phyloP scores from a whole-genome alignment of 805 yeast genomes.

The Teunomyces barrocoloradensis region DNA sequence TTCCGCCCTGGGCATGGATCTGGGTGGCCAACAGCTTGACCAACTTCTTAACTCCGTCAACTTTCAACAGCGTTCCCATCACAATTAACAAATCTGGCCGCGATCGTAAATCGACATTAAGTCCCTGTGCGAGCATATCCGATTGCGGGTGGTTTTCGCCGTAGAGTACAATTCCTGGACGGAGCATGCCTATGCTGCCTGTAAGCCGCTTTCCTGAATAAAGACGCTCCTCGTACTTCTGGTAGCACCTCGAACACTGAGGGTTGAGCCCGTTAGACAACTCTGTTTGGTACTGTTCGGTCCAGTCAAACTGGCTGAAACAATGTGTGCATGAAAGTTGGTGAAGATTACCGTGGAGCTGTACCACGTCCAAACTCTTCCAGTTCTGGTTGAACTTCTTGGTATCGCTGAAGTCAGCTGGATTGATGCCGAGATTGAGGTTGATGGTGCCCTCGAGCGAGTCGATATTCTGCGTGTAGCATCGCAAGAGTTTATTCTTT shows the following conservation, averaged over 20 bases:
- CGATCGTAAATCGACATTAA: constrained; percentile 60
- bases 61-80: constrained; percentile 90
- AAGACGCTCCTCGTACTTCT: constrained; percentile 52
- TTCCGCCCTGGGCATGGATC: constrained; percentile 77
- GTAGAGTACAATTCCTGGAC: constrained; percentile 89
- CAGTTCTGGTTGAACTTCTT: constrained; percentile 42
- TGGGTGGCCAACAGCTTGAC: constrained; percentile 67
- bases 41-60: constrained; percentile 80
- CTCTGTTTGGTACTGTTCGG: constrained; percentile 41
- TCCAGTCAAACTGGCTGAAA: constrained; percentile 60
- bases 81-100: constrained; percentile 80
- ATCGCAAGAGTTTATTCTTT: constrained; percentile 66
- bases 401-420: constrained; percentile 24
- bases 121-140: constrained; percentile 71
- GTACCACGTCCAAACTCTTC: constrained; percentile 75
- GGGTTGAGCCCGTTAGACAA: constrained; percentile 69
- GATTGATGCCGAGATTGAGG: constrained; percentile 54
- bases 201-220: constrained; percentile 71
- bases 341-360: constrained; percentile 86
- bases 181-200: constrained; percentile 66
- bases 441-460: constrained; percentile 73
- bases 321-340: constrained; percentile 75
- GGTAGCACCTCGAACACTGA: constrained; percentile 68
- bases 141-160: constrained; percentile 93
- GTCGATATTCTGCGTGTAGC: constrained; percentile 95